phyloP scores from a whole-genome alignment of 306 rosid species.

The Cyclanthera cordifolia region DNA sequence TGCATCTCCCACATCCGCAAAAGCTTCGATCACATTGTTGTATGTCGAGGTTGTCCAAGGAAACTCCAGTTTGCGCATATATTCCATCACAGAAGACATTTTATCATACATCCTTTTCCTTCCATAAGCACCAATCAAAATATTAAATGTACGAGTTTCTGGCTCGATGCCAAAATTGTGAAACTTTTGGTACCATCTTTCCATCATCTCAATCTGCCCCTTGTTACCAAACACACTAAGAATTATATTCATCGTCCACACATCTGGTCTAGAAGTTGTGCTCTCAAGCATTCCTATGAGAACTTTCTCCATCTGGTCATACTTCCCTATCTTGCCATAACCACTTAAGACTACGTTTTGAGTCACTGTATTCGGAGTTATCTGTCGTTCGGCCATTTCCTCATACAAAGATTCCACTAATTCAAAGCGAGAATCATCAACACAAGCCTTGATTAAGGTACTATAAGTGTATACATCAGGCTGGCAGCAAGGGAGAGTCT shows the following conservation, averaged over 20 bases:
- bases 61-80: slow-evolving; percentile 87
- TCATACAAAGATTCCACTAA: slow-evolving; percentile 54
- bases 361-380: slow-evolving; percentile 72
- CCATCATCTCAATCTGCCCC: slow-evolving; percentile 86
- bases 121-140: slow-evolving; percentile 87
- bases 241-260: slow-evolving; percentile 92
- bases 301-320: slow-evolving; percentile 83
- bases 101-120: slow-evolving; percentile 83
- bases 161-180: slow-evolving; percentile 86
- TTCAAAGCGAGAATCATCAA: slow-evolving; percentile 60
- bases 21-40: slow-evolving; percentile 91
- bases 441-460: slow-evolving; percentile 63
- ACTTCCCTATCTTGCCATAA: slow-evolving; percentile 79
- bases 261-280: slow-evolving; percentile 69
- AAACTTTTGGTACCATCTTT: slow-evolving; percentile 90
- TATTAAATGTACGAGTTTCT: slow-evolving; percentile 85
- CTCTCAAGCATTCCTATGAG: slow-evolving; percentile 78
- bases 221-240: slow-evolving; percentile 78
- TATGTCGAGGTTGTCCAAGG: slow-evolving; percentile 95
- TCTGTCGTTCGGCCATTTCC: slow-evolving; percentile 58
- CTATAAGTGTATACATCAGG: slow-evolving; percentile 93
- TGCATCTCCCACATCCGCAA: slow-evolving; percentile 82
- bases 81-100: slow-evolving; percentile 97
- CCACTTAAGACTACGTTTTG: slow-evolving; percentile 86
- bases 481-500: slow-evolving; percentile 68